Base-by-base conservation (phyloP, 2,329 filamentous ascomycete species). In the Exophiala spinifera region DNA sequence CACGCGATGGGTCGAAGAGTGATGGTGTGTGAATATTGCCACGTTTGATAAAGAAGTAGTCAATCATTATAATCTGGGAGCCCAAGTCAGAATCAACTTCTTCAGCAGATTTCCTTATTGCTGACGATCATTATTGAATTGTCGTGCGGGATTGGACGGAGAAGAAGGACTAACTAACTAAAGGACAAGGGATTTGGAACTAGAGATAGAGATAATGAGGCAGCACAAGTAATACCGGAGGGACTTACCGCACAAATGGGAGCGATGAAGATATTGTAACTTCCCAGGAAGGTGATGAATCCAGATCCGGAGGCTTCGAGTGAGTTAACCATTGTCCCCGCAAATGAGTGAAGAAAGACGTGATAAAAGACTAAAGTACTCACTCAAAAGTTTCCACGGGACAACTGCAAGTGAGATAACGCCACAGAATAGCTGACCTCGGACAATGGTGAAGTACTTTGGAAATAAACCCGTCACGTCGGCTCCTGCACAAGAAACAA, bases 401-500 rank as follows among this genome's bases (percentile, higher is more conserved):
- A 72, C 67, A 6, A 74, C 63, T 0, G 67, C 63, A 6, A 67
- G 64, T 4, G 67, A 67, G 7, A 75, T 58, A 1, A 76, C 46
- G 11, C 67, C 66, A 50, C 72, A 74, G 8, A 75, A 59, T 4
- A 76, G 57, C 56, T 74, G 72, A 14, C 74, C 74, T 19, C 74
- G 65, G 4, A 67, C 64, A 53, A 77, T 76, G 10, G 68, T 76
- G 49, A 77, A 66, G 55, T 72, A 76, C 25, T 64, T 65, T 0
- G 74, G 74, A 19, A 74, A 68, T 0, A 76, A 64, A 8, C 70
- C 71, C 0, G 68, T 72, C 56, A 75, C 66, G 49, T 77, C 74
- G 20, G 39, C 39, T 7, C 39, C 39, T 42, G 39, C n/a, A 19
- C 3, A 17, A 36, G n/a, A 15, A 15, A 36, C 33, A 36, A 36